Evolutionary conservation across 2,329 filamentous ascomycete genomes (phyloP).

Genomic region (Trichoderma simmonsii): DNA sequence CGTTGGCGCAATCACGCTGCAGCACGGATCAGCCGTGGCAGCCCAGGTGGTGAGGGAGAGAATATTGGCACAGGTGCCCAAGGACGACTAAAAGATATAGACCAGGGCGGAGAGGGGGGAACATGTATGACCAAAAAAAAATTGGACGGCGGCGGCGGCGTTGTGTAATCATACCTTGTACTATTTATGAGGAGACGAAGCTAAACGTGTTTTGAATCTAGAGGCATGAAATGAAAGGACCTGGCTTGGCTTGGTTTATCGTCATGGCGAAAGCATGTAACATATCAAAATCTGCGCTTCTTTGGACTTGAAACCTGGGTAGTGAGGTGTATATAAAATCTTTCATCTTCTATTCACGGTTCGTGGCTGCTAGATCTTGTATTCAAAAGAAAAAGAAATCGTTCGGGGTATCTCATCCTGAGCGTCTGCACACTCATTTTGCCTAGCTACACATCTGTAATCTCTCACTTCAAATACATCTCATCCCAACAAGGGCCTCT

Average conservation of each 20-base stretch:
- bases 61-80: slow-evolving; percentile 52
- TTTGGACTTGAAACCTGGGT: not conserved
- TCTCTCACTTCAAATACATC: not conserved
- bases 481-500: slow-evolving; percentile 35
- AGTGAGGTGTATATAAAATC: not conserved
- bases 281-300: not conserved
- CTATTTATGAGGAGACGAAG: slow-evolving; percentile 22
- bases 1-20: slow-evolving; percentile 83
- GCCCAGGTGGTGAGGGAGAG: slow-evolving; percentile 71
- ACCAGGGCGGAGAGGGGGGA: not conserved
- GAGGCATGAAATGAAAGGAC: slow-evolving; percentile 6
- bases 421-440: not conserved
- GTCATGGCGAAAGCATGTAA: not conserved
- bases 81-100: slow-evolving; percentile 17
- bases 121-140: not conserved
- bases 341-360: not conserved
- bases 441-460: not conserved
- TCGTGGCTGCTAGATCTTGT: not conserved
- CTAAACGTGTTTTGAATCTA: slow-evolving; percentile 22
- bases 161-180: slow-evolving; percentile 27
- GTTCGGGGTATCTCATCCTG: not conserved
- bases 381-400: not conserved
- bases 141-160: not conserved
- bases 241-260: slow-evolving; percentile 2
- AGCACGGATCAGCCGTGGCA: slow-evolving; percentile 77